phyloP scores from a whole-genome alignment of 2,329 filamentous ascomycete species.

The Ascochyta rabiei region DNA sequence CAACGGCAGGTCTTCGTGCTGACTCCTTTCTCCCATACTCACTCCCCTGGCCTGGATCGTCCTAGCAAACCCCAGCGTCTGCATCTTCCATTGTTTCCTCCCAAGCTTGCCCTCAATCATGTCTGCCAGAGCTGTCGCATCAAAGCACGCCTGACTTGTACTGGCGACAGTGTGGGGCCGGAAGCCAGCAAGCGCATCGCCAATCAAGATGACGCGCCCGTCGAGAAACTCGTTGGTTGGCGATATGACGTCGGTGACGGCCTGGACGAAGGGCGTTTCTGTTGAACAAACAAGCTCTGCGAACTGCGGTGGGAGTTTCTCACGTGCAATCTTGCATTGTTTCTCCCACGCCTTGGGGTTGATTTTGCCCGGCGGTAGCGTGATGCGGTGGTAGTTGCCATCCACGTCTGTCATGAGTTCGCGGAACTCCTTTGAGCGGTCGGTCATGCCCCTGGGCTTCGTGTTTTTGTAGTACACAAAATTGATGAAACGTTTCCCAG shows the following conservation, averaged over 20 bases:
- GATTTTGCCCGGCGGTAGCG: conserved; percentile 52
- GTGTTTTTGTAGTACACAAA: conserved; percentile 57
- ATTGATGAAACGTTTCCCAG: conserved; percentile 53
- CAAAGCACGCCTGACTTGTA: conserved; percentile 56
- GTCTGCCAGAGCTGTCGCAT: conserved; percentile 50
- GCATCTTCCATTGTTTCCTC: conserved; percentile 44
- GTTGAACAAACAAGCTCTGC: conserved; percentile 51
- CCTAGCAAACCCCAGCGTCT: conserved; percentile 46
- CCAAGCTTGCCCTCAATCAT: conserved; percentile 48
- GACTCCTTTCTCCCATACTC: conserved; percentile 49
- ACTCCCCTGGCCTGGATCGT: conserved; percentile 49
- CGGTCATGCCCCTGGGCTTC: conserved; percentile 28
- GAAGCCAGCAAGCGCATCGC: conserved; percentile 55
- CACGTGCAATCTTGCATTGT: conserved; percentile 40
- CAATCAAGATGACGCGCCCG: conserved; percentile 54
- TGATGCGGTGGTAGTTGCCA: conserved; percentile 50
- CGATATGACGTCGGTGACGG: conserved; percentile 52
- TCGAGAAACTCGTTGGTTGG: conserved; percentile 47
- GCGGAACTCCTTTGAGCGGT: conserved; percentile 48
- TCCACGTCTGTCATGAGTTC: conserved; percentile 54
- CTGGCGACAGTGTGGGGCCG: conserved; percentile 55
- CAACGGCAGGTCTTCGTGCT: conserved; percentile 44
- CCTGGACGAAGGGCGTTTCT: conserved; percentile 53
- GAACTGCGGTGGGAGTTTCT: conserved; percentile 49
- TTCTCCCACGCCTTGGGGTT: conserved; percentile 48